Base-by-base conservation (phyloP, 2,329 filamentous ascomycete genomes). In the Stemphylium beticola region DNA sequence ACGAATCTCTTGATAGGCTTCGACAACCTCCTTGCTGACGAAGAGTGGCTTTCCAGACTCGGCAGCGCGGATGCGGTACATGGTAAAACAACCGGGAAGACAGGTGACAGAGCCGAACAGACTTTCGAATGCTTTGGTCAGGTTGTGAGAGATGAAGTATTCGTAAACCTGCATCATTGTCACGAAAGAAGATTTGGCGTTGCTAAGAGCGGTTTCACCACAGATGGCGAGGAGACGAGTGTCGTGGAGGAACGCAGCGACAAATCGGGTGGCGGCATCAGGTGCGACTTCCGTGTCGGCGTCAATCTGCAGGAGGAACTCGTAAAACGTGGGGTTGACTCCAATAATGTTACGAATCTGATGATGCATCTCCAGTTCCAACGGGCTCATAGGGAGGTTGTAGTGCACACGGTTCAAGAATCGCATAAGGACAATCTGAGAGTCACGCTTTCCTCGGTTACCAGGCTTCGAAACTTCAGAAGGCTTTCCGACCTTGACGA, bases 101-200 rank as follows among this genome's bases (percentile, higher is more conserved):
- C 95, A 99, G 45, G 95, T 99, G 66, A 99, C 93, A 64, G 91
- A 96, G 53, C 93, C 95, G 73, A 99, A 99, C 68, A 99, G 83
- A 78, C 90, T 95, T 78, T 98, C 93, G 75, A 99, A 99, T 11
- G 93, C 95, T 80, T 99, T 98, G 66, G 91, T 88, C 65, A 99
- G 79, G 75, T 98, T 96, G 82, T 99, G 93, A 46, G 93, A 98
- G 70, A 99, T 99, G 81, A 93, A 99, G 83, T 99, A 99, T 78
- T 99, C 93, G 82, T 98, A 99, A 31, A 99, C 93, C 78, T 99
- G 95, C 74, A 99, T 99, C 93, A 98, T 98, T 46, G 95, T 99
- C 64, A 96, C 87, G 71, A 96, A 92, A 1, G 93, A 97, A 6
- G 89, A 84, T 76, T 97, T 97, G 56, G 92, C 90, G 73, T 99